These are phyloP conservation scores for Pichia sp. DNA, from an alignment of 1,139 yeast species.

Conservation along the genomic window DNA sequence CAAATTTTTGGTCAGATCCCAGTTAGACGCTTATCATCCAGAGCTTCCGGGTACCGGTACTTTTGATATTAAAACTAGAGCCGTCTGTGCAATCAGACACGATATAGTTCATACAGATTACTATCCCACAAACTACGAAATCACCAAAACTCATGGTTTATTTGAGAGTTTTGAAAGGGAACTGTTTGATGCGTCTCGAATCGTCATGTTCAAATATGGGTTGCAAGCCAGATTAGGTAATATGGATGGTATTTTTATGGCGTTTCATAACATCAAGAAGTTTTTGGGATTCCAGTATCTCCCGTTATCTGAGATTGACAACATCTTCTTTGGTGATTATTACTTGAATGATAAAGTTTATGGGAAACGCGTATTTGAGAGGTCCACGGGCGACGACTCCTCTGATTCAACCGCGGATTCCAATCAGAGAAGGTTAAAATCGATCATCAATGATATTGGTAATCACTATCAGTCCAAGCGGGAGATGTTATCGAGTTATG, in stretches of 20 bases:
- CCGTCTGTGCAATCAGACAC: slow-evolving; percentile 78
- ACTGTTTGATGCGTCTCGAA: slow-evolving; percentile 60
- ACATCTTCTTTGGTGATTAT: slow-evolving; percentile 35
- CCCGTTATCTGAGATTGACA: slow-evolving; percentile 67
- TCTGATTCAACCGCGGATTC: neutral
- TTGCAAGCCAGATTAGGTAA: slow-evolving; percentile 91
- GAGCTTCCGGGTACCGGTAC: slow-evolving; percentile 86
- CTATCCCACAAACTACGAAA: slow-evolving; percentile 52
- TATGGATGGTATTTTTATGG: slow-evolving; percentile 94
- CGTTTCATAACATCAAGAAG: slow-evolving; percentile 75
- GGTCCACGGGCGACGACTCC: neutral
- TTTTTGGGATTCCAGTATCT: slow-evolving; percentile 89
- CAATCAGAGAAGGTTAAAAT: slow-evolving; percentile 3
- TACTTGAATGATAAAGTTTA: neutral
- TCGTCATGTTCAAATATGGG: slow-evolving; percentile 75
- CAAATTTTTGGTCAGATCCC: slow-evolving; percentile 76
- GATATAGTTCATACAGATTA: slow-evolving; percentile 60
- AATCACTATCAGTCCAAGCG: slow-evolving; percentile 23
- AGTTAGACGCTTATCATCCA: slow-evolving; percentile 73
- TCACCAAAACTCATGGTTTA: slow-evolving; percentile 50
- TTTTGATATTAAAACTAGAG: slow-evolving; percentile 88
- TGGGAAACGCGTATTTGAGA: slow-evolving; percentile 3
- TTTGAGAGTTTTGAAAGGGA: slow-evolving; percentile 80
- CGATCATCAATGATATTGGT: slow-evolving; percentile 16
- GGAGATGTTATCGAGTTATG: slow-evolving; percentile 33